Evolutionary conservation across 176 grass and related monocot species (phyloP).

Genomic region (Oryza glaberrima): DNA sequence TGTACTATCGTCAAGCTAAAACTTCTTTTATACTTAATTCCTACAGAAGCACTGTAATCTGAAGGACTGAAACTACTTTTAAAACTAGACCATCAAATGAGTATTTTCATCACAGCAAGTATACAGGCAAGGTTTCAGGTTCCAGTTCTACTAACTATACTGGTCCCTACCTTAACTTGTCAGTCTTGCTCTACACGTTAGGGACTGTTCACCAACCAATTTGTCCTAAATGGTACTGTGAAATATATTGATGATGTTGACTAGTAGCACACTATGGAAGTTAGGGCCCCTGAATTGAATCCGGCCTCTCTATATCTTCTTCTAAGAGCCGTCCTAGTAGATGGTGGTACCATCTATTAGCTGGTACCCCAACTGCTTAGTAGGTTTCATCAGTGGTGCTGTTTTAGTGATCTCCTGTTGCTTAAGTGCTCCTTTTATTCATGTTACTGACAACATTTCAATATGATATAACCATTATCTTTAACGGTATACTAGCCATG

Average conservation of each 20-base stretch:
- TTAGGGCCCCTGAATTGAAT: slow-evolving; percentile 39
- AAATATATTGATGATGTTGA: slow-evolving; percentile 49
- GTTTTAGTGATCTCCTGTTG: slow-evolving; percentile 10
- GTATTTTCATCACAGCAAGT: neutral
- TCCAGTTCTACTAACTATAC: slow-evolving; percentile 43
- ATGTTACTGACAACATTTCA: neutral
- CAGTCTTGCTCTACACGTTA: slow-evolving; percentile 48
- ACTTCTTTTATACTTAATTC: neutral
- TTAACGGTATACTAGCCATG: neutral
- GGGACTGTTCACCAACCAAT: slow-evolving; percentile 45
- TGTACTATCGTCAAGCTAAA: neutral
- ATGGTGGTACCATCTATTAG: slow-evolving; percentile 43
- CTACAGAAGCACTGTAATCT: neutral
- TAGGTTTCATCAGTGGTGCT: slow-evolving; percentile 23
- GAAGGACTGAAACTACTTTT: neutral
- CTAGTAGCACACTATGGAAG: slow-evolving; percentile 29
- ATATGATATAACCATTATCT: slow-evolving; percentile 1
- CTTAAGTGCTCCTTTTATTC: slow-evolving; percentile 15
- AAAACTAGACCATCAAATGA: slow-evolving; percentile 18
- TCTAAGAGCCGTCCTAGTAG: slow-evolving; percentile 11
- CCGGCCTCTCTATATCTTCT: slow-evolving; percentile 20
- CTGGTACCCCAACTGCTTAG: slow-evolving; percentile 14
- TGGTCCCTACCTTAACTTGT: slow-evolving; percentile 30
- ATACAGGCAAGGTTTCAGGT: slow-evolving; percentile 43
- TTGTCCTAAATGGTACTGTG: slow-evolving; percentile 46